These are phyloP conservation scores for Saussurea involucrata DNA, from an alignment of 129 eudicot genomes.

Conservation along the genomic window DNA sequence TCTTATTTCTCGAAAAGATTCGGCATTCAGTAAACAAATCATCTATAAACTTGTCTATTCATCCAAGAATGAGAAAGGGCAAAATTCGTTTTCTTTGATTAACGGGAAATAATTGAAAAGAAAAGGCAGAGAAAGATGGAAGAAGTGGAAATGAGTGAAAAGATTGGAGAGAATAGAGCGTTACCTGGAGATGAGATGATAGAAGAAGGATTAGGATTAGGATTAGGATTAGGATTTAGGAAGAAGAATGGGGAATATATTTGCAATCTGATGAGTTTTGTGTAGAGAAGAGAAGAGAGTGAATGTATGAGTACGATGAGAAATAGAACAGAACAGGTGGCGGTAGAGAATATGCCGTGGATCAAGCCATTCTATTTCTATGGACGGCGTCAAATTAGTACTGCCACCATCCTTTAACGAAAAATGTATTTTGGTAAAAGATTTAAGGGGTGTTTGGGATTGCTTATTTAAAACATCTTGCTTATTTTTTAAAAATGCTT, in stretches of 20 bases:
- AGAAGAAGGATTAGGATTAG: constrained; percentile 8
- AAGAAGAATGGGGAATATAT: constrained; percentile 7
- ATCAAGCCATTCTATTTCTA: constrained; percentile 19
- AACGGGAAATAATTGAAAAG: neutral
- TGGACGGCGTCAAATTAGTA: constrained; percentile 28
- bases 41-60: neutral
- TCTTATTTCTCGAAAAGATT: neutral
- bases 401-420: neutral
- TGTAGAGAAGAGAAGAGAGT: neutral
- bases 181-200: constrained; percentile 25
- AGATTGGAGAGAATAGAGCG: neutral
- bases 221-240: too few species aligned
- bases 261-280: neutral
- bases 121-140: neutral
- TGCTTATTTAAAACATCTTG: too few species aligned
- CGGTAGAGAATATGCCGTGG: constrained; percentile 31
- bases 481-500: too few species aligned
- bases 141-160: constrained; percentile 6
- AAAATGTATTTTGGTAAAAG: neutral
- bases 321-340: constrained; percentile 18
- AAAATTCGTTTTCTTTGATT: neutral
- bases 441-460: too few species aligned
- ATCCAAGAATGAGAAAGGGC: neutral
- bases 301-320: neutral
- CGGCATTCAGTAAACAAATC: neutral